A percentile compares a stretch with the other conserved stretches of the same genome.
These are phyloP conservation scores for Quercus lobata DNA, from an alignment of 331 rosid genomes.

Conservation along the genomic window DNA sequence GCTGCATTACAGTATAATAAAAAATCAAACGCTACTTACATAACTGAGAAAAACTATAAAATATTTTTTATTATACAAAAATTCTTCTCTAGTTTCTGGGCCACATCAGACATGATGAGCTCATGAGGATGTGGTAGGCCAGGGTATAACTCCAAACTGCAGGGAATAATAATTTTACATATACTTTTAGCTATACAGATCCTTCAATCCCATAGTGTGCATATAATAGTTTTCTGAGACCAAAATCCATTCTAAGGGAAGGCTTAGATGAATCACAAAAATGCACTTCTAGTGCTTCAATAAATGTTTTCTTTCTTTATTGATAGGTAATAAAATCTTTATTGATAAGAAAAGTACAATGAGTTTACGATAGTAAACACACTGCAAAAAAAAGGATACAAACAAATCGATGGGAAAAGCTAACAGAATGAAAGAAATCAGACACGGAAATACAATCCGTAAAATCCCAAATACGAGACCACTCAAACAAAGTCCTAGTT, in stretches of 20 bases:
- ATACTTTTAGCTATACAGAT: background rate
- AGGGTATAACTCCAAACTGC: background rate
- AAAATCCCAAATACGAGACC: no score
- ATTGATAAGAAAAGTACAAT: no score
- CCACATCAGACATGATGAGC: background rate
- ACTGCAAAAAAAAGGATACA: no score
- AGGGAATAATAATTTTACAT: background rate
- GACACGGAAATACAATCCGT: background rate
- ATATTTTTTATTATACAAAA: background rate
- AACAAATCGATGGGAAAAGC: no score
- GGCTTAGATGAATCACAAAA: background rate
- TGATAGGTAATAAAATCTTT: no score
- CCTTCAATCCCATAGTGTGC: background rate
- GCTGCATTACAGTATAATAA: slow-evolving; percentile 48
- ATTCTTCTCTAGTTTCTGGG: slow-evolving; percentile 3
- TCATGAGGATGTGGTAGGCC: background rate
- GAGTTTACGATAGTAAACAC: no score
- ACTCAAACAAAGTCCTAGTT: no score
- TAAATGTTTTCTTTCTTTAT: background rate
- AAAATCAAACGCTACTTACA: background rate
- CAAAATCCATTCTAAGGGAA: background rate
- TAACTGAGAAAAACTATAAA: slow-evolving; percentile 1
- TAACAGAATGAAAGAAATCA: background rate
- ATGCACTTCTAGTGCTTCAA: background rate
- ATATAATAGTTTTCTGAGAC: background rate